Evolutionary conservation across 2,329 filamentous ascomycete species (phyloP).

Genomic region (Cladophialophora yegresii): DNA sequence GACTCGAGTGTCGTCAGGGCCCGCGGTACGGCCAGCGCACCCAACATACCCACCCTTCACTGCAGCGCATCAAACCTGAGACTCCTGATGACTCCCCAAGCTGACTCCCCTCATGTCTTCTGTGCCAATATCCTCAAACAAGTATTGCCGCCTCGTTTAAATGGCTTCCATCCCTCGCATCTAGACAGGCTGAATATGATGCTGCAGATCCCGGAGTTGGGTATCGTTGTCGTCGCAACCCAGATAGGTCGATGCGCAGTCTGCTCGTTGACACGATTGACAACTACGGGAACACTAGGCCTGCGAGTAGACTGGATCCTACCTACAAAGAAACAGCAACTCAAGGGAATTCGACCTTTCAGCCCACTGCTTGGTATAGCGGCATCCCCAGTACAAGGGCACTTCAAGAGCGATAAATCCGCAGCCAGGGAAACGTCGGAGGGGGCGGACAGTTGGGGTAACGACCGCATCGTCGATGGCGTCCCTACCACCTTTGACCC

Average conservation of each 20-base stretch:
- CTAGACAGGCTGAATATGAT: slow-evolving; percentile 57
- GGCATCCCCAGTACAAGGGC: slow-evolving; percentile 58
- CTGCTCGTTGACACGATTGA: slow-evolving; percentile 52
- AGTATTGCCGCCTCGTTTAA: slow-evolving; percentile 25
- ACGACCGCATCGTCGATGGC: slow-evolving; percentile 29
- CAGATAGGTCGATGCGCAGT: slow-evolving; percentile 60
- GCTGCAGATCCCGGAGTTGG: slow-evolving; percentile 60
- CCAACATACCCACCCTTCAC: slow-evolving; percentile 34
- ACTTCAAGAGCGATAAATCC: slow-evolving; percentile 6
- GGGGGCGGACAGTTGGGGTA: slow-evolving; percentile 31
- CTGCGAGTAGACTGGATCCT: slow-evolving; percentile 61
- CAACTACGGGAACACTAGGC: slow-evolving; percentile 43
- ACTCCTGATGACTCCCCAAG: slow-evolving; percentile 31
- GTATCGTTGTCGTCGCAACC: slow-evolving; percentile 59
- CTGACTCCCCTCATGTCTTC: slow-evolving; percentile 33
- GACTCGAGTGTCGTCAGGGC: background rate
- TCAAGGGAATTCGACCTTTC: slow-evolving; percentile 46
- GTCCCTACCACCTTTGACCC: slow-evolving; percentile 34
- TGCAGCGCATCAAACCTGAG: slow-evolving; percentile 33
- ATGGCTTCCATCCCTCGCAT: slow-evolving; percentile 19
- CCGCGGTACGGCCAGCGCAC: slow-evolving; percentile 13
- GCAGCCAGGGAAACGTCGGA: slow-evolving; percentile 29
- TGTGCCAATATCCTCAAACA: slow-evolving; percentile 36
- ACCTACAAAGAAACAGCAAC: slow-evolving; percentile 56
- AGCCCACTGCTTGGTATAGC: slow-evolving; percentile 57